Conservation (phyloP, 1,284 basidiomycete species). For the Pyrrhoderma noxium region DNA sequence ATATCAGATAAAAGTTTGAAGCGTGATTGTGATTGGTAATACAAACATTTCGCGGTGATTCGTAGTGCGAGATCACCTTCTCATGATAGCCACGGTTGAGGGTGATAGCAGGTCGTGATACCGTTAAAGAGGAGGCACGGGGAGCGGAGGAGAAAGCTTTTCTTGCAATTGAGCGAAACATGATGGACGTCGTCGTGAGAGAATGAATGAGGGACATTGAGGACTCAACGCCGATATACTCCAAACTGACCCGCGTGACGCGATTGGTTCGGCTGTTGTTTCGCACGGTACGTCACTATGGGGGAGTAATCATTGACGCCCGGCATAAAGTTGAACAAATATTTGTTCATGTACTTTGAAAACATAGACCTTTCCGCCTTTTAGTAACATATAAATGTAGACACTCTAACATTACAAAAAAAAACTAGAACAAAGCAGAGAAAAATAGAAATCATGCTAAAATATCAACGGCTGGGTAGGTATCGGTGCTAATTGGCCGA, state of each 20-base stretch:
- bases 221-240: constrained; percentile 5
- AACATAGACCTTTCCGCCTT: no score
- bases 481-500: no score
- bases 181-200: constrained; percentile 31
- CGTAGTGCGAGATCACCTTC: constrained; percentile 94
- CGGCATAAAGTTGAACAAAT: no score
- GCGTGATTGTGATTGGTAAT: constrained; percentile 24
- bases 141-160: constrained; percentile 41
- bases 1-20: constrained; percentile 51
- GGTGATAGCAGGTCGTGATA: constrained; percentile 19
- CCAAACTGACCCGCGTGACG: neutral
- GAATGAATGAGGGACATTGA: constrained; percentile 4
- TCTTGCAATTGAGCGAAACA: constrained; percentile 53
- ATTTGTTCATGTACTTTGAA: no score
- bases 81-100: constrained; percentile 76
- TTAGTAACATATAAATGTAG: no score
- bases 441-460: no score
- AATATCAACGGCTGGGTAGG: no score
- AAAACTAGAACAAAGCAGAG: no score
- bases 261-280: constrained; percentile 14
- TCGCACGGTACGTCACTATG: neutral
- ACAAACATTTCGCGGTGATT: constrained; percentile 88
- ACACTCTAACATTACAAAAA: no score
- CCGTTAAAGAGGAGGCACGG: constrained; percentile 26
- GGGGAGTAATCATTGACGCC: neutral